phyloP scores from a whole-genome alignment of 1,284 basidiomycete genomes.

The Rhodotorula sp. region DNA sequence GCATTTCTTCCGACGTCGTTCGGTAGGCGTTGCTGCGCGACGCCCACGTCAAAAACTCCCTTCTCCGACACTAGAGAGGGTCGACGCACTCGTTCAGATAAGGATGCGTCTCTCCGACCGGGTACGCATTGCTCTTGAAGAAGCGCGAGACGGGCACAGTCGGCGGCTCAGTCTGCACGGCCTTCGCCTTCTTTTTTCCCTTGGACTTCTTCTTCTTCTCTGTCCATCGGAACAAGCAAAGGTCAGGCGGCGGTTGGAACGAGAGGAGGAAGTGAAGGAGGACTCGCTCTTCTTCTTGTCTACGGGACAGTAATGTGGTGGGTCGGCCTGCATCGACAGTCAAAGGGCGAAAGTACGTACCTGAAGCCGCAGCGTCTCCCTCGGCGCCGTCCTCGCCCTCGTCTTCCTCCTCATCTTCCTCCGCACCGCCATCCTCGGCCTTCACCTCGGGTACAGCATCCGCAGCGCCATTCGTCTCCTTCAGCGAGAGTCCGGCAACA shows the following conservation, averaged over 20 bases:
- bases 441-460: background rate
- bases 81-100: constrained; percentile 76
- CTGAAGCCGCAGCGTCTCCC: background rate
- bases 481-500: constrained; percentile 3
- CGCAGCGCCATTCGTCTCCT: background rate
- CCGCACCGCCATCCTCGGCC: constrained; percentile 11
- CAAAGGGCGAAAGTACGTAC: background rate
- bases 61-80: background rate
- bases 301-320: constrained; percentile 1
- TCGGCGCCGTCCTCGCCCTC: constrained; percentile 12
- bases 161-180: constrained; percentile 86
- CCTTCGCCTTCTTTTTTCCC: constrained; percentile 47
- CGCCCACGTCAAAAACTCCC: background rate
- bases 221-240: background rate
- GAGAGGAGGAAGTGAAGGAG: background rate
- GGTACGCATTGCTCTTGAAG: constrained; percentile 80
- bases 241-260: background rate
- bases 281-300: constrained; percentile 42
- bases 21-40: constrained; percentile 74
- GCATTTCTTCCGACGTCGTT: constrained; percentile 85
- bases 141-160: constrained; percentile 84
- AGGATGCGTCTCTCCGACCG: constrained; percentile 85
- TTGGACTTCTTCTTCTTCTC: constrained; percentile 66
- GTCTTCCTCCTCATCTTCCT: constrained; percentile 15
- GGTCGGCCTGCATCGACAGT: background rate